Evolutionary conservation across 768 basidiomycete species (phyloP), one percentile per base, ranked within the genome.

Genomic region (Tylopilus felleus): DNA sequence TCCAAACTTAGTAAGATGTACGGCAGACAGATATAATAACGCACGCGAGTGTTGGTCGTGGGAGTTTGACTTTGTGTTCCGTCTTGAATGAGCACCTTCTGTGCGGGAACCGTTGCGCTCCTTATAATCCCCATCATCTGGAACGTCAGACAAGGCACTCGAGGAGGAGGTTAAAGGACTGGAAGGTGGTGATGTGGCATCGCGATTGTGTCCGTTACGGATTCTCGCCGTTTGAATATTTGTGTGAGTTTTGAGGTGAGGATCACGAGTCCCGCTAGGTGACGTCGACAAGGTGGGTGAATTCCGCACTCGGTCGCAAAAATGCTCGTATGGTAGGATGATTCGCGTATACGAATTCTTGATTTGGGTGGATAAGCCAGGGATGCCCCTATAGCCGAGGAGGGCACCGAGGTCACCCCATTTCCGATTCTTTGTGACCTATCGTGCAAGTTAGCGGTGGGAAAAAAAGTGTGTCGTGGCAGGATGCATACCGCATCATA

Each of bases 271-370:
- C 53, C 76, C 71, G 46, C 59, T 49, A 14, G 67, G 67, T 42
- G 66, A 64, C 36, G 72, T 68, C 16, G 78, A 76, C 49, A 78
- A 58, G 13, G 70, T 65, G 21, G 86, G 82, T 28, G 84, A 85
- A 62, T 82, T 85, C 55, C 83, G 81, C 42, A 85, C 89, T 46
- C 85, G 81, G 45, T 86, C 82, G 53, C 84, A 86, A 69, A 93
- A 98, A 63, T 90, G 83, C 65, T 98, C 96, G 64, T 93, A 99
- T n/a, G 97, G 97, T 41, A 93, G 80, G 61, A 99, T 90, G 66
- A 99, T 90, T 51, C 88, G 84, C 53, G 80, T 80, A 71, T 96
- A 99, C 5, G 94, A 91, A 62, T 83, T 86, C 75, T 91, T 92
- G 70, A 98, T 83, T 65, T 94, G 89, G 1, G 88, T 86, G 16